These are phyloP conservation scores for Pseudomonodictys pantanalensis DNA, from an alignment of 495 filamentous ascomycete species.

Conservation along the genomic window DNA sequence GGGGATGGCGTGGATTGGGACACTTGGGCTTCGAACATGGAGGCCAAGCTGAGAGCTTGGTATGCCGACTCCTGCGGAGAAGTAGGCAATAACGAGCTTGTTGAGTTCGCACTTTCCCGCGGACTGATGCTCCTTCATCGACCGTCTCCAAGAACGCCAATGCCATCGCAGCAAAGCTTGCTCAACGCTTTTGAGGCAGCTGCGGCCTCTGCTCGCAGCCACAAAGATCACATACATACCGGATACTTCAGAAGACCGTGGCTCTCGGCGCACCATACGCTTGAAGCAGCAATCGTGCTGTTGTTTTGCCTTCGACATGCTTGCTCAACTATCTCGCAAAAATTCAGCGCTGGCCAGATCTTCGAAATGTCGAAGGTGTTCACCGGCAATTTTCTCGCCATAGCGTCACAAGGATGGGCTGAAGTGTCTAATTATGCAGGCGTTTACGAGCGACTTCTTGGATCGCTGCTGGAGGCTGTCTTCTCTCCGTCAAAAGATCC, in stretches of 20 bases:
- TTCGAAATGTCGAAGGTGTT: conserved; percentile 19
- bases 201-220: conserved; percentile 4
- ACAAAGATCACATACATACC: conserved; percentile 9
- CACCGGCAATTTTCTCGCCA: conserved; percentile 10
- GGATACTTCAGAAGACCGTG: conserved; percentile 12
- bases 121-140: conserved; percentile 17
- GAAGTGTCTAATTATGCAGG: conserved; percentile 18
- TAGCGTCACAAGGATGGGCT: conserved; percentile 12
- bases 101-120: conserved; percentile 10
- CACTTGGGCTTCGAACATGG: conserved; percentile 1
- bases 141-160: conserved; percentile 7
- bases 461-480: conserved; percentile 10
- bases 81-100: conserved; percentile 9
- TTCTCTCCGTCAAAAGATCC: conserved; percentile 11
- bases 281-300: conserved; percentile 5
- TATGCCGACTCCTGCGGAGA: conserved; percentile 1
- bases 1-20: not conserved
- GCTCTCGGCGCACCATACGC: conserved; percentile 14
- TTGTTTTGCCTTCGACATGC: conserved; percentile 11
- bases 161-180: conserved; percentile 14
- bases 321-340: not conserved
- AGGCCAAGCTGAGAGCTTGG: conserved; percentile 4
- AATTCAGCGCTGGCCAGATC: conserved; percentile 10
- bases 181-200: conserved; percentile 11
- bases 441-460: conserved; percentile 12